These are phyloP conservation scores for Artemisia tridentata DNA, from an alignment of 129 eudicot genomes.

Conservation along the genomic window DNA sequence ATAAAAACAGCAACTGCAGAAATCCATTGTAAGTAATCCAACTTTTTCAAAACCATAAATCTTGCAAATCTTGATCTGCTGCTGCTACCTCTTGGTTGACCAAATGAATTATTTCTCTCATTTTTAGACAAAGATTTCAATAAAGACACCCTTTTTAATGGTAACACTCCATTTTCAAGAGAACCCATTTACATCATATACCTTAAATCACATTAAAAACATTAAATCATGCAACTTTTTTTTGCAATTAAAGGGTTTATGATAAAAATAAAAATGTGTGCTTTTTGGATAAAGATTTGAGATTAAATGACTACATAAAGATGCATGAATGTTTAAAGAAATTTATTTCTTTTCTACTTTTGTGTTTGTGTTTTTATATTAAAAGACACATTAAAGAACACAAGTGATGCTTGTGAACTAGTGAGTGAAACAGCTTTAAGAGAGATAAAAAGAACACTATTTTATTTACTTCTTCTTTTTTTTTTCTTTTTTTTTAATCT, in stretches of 20 bases:
- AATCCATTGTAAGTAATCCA: constrained; percentile 76
- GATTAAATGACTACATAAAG: constrained; percentile 24
- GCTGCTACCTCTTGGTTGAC: constrained; percentile 30
- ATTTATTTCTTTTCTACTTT: neutral
- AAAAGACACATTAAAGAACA: constrained; percentile 43
- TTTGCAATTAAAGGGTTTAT: constrained; percentile 13
- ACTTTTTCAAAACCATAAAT: constrained; percentile 63
- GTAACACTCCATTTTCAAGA: constrained; percentile 68
- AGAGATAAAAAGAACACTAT: neutral
- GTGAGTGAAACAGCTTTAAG: constrained; percentile 28
- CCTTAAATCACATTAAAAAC: too few species aligned
- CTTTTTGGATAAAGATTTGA: constrained; percentile 21
- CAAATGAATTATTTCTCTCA: constrained; percentile 47
- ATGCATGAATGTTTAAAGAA: constrained; percentile 27
- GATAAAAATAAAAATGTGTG: constrained; percentile 26
- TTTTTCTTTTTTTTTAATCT: neutral
- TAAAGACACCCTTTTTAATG: constrained; percentile 68
- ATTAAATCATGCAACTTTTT: too few species aligned
- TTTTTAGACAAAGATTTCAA: constrained; percentile 53
- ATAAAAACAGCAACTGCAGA: constrained; percentile 72
- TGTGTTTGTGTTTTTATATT: neutral
- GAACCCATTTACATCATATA: constrained; percentile 74
- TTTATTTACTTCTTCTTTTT: too few species aligned
- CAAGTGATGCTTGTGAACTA: constrained; percentile 44
- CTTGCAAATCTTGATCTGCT: constrained; percentile 91